A percentile compares a stretch with the other conserved stretches of the same genome.
Conservation (phyloP, 257 asterid genomes). For the Primulina eburnea region DNA sequence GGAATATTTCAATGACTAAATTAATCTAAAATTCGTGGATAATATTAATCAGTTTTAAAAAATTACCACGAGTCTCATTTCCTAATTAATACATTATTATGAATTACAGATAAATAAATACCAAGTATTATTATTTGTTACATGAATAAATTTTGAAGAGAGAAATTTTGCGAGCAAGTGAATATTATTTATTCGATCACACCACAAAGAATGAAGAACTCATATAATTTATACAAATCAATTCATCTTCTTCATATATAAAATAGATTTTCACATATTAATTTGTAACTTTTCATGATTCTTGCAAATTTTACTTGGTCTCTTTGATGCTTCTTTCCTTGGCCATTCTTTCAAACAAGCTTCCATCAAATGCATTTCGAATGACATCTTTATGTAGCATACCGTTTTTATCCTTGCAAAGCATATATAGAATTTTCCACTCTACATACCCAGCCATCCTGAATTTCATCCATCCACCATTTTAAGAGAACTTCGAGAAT, state of each 20-base stretch:
- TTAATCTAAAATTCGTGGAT: too few relatives aligned
- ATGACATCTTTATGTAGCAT: constrained; percentile 54
- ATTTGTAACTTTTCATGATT: not conserved
- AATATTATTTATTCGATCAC: not conserved
- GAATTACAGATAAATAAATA: too few relatives aligned
- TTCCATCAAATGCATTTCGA: constrained; percentile 70
- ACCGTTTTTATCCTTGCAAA: constrained; percentile 73
- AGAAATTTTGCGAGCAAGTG: not conserved
- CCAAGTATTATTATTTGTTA: too few relatives aligned
- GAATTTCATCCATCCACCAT: constrained; percentile 1
- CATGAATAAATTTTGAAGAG: too few relatives aligned
- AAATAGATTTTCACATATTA: too few relatives aligned
- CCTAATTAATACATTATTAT: too few relatives aligned
- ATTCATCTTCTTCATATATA: not conserved
- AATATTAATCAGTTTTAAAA: too few relatives aligned
- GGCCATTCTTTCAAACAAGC: constrained; percentile 69
- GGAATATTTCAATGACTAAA: too few relatives aligned
- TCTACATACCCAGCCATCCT: constrained; percentile 69
- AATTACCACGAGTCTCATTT: too few relatives aligned
- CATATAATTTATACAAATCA: not conserved
- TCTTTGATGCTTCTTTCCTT: constrained; percentile 50
- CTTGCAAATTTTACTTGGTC: constrained; percentile 35
- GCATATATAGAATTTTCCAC: constrained; percentile 64
- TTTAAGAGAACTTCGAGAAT: not conserved
- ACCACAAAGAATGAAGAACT: not conserved